A percentile compares a stretch with the other conserved stretches of the same genome.
Conservation (phyloP, 208 protist genomes). For the Strigomonas galati region DNA sequence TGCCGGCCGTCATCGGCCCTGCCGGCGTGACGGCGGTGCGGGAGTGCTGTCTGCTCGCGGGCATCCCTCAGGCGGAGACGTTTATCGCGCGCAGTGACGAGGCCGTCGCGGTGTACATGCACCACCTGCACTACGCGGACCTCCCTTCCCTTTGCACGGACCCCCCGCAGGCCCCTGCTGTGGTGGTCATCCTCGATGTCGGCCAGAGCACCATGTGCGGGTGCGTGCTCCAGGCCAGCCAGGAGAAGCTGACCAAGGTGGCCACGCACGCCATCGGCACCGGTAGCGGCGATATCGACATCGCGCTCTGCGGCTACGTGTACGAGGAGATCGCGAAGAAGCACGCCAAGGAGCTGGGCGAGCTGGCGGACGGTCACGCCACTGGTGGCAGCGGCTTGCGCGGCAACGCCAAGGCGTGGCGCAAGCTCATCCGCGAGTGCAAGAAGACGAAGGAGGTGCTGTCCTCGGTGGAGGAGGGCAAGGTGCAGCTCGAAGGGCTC, state of each 20-base stretch:
- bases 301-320: constrained; percentile 42
- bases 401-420: constrained; percentile 47
- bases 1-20: constrained; percentile 19
- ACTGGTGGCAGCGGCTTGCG: constrained; percentile 22
- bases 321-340: constrained; percentile 43
- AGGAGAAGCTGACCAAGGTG: constrained; percentile 33
- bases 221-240: constrained; percentile 28
- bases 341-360: constrained; percentile 8
- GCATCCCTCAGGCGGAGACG: constrained; percentile 40
- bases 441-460: constrained; percentile 74
- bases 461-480: constrained; percentile 49
- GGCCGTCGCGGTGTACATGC: constrained; percentile 55
- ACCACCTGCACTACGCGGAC: constrained; percentile 51
- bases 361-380: background rate
- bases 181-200: constrained; percentile 59
- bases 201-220: constrained; percentile 45
- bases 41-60: constrained; percentile 49
- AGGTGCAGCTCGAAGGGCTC: constrained; percentile 54
- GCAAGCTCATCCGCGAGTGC: constrained; percentile 56
- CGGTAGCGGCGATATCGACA: constrained; percentile 58
- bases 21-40: constrained; percentile 34
- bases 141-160: constrained; percentile 19
- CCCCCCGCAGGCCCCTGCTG: constrained; percentile 10
- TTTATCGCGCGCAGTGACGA: constrained; percentile 46
- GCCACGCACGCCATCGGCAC: constrained; percentile 31